Evolutionary conservation across 2,329 filamentous ascomycete species (phyloP), one percentile per base, ranked within the genome.

Genomic region (Trichoderma koningii): DNA sequence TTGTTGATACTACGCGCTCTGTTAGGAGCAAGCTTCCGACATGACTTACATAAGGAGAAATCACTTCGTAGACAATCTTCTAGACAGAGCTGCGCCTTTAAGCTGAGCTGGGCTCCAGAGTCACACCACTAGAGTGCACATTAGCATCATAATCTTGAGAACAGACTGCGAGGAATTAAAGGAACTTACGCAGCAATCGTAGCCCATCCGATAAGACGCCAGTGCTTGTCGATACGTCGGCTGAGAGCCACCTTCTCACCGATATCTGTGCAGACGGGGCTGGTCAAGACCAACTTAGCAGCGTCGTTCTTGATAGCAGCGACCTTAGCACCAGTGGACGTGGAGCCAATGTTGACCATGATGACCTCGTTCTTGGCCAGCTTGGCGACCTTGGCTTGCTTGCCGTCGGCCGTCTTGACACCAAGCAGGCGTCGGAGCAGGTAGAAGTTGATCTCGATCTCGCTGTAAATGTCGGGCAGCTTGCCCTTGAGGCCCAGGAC

Each of bases 401-500:
- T 99, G 77, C 95, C 95, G 72, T 99, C 95, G 68, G 94, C 93
- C 53, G 95, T 97, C 82, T 96, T 93, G 74, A 99, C 95, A 87
- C 95, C 95, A 65, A 99, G 87, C 68, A 99, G 85, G 73, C 95
- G 87, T 73, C 94, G 91, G 69, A 99, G 89, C 68, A 99, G 86
- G 86, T 98, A 99, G 85, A 98, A 99, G 87, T 98, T 98, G 80
- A 97, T 93, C 82, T 99, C 95, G 68, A 99, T 90, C 80, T 99
- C 95, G 72, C 90, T 95, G 84, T 98, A 99, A 78, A 99, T 98
- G 76, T 95, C 92, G 56, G 95, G 95, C 26, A 99, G 88, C 73
- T 90, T 88, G 70, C 95, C 95, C 81, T 93, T 93, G 73, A 97
- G 89, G 77, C 95, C 95, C 67, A 99, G 88, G 60, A 99, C 95